Conservation (phyloP, 2,329 filamentous ascomycete species). For the Cercospora sp. region DNA sequence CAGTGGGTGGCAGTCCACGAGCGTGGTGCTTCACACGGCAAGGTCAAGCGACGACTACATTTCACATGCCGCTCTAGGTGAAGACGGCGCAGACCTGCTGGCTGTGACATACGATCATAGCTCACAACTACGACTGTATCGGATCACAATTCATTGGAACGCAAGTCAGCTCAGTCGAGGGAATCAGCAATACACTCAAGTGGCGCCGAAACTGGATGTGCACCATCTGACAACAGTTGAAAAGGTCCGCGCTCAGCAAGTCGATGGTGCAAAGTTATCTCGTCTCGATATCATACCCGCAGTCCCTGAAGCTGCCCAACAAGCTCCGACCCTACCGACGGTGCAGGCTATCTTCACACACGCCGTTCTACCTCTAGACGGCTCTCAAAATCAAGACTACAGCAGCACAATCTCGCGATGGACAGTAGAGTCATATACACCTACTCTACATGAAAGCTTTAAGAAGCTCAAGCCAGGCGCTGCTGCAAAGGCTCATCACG, state of each 20-base stretch:
- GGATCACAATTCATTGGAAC: slow-evolving; percentile 74
- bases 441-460: slow-evolving; percentile 40
- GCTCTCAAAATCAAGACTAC: slow-evolving; percentile 61
- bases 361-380: slow-evolving; percentile 42
- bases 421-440: slow-evolving; percentile 63
- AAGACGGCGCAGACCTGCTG: slow-evolving; percentile 56
- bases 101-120: slow-evolving; percentile 68
- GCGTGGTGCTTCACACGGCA: slow-evolving; percentile 56
- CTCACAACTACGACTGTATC: slow-evolving; percentile 72
- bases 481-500: slow-evolving; percentile 18
- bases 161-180: slow-evolving; percentile 42
- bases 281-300: slow-evolving; percentile 40
- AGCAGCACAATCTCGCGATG: slow-evolving; percentile 79
- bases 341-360: slow-evolving; percentile 71
- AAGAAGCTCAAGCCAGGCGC: slow-evolving; percentile 35
- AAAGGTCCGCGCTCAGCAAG: slow-evolving; percentile 32
- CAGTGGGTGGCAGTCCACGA: slow-evolving; percentile 68
- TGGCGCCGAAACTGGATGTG: slow-evolving; percentile 36
- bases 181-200: slow-evolving; percentile 27
- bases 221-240: slow-evolving; percentile 33
- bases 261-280: slow-evolving; percentile 31
- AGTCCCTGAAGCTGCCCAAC: slow-evolving; percentile 58
- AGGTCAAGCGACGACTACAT: slow-evolving; percentile 61
- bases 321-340: slow-evolving; percentile 51
- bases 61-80: slow-evolving; percentile 72